phyloP scores from a whole-genome alignment of 495 filamentous ascomycete species.

The Daldinia childiae region DNA sequence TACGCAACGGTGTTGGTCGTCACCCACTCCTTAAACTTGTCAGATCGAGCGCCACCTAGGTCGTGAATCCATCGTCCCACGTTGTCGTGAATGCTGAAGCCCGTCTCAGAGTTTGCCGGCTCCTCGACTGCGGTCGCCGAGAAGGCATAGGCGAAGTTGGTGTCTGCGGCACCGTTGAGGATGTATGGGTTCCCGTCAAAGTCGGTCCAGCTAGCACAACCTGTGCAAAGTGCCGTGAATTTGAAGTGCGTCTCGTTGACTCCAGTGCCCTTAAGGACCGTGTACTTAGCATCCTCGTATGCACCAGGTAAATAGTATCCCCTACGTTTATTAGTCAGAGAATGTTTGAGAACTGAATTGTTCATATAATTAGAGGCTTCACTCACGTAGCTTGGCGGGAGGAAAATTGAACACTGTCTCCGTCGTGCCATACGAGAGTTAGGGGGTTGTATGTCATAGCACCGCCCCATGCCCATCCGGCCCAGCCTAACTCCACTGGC shows the following conservation, averaged over 20 bases:
- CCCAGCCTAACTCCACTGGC: slow-evolving; percentile 55
- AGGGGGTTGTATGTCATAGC: slow-evolving; percentile 60
- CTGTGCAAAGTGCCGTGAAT: slow-evolving; percentile 55
- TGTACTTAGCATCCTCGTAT: slow-evolving; percentile 51
- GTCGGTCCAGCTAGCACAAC: slow-evolving; percentile 56
- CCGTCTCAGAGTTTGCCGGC: slow-evolving; percentile 44
- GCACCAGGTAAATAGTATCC: slow-evolving; percentile 56
- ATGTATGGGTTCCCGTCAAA: slow-evolving; percentile 51
- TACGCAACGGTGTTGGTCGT: slow-evolving; percentile 40
- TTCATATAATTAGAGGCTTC: background rate
- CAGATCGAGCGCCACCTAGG: slow-evolving; percentile 45
- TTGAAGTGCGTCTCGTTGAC: slow-evolving; percentile 60
- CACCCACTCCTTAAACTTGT: slow-evolving; percentile 43
- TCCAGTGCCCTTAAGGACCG: slow-evolving; percentile 53
- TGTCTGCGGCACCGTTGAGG: slow-evolving; percentile 50
- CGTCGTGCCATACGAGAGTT: slow-evolving; percentile 56
- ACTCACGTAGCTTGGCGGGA: slow-evolving; percentile 57
- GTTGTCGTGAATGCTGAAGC: slow-evolving; percentile 58
- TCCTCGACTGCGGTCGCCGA: slow-evolving; percentile 48
- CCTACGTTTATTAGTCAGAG: slow-evolving; percentile 37
- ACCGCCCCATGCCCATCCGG: slow-evolving; percentile 58
- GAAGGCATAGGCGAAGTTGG: slow-evolving; percentile 54
- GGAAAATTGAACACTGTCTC: slow-evolving; percentile 49
- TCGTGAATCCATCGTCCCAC: slow-evolving; percentile 57
- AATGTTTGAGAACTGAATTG: background rate